Conservation (phyloP, 2,329 filamentous ascomycete species). For the Xylaria sp. region DNA sequence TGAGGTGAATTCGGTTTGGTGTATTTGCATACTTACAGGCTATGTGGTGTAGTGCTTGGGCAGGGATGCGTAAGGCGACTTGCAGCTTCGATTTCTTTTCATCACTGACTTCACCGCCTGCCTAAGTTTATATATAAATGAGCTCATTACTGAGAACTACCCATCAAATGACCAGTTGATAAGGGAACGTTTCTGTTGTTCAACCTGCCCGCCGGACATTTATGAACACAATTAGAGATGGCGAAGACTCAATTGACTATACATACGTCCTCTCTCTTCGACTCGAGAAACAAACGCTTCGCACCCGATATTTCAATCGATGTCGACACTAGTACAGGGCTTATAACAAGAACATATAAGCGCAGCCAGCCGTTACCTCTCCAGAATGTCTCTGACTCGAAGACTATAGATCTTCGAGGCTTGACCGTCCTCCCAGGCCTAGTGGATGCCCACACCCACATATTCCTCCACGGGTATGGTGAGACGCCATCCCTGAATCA, state of each 20-base stretch:
- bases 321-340: conserved; percentile 33
- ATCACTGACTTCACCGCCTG: not conserved
- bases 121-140: too few species aligned
- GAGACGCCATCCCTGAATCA: conserved; percentile 47
- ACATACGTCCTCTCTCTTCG: conserved; percentile 37
- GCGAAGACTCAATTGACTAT: conserved; percentile 25
- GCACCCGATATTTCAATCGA: conserved; percentile 30
- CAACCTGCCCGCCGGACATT: not conserved
- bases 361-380: conserved; percentile 18
- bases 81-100: not conserved
- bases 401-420: conserved; percentile 58
- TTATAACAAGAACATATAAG: conserved; percentile 32
- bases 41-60: not conserved
- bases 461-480: conserved; percentile 59
- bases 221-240: not conserved
- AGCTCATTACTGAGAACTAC: not conserved
- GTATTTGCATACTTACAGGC: not conserved
- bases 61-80: not conserved
- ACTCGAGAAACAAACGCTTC: conserved; percentile 36
- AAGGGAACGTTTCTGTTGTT: not conserved
- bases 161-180: not conserved
- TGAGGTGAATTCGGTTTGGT: not conserved
- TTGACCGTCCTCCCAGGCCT: conserved; percentile 57
- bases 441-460: conserved; percentile 61
- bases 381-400: conserved; percentile 15